Evolutionary conservation across 1,284 basidiomycete genomes (phyloP).

Genomic region (Puccinia brachypodii): DNA sequence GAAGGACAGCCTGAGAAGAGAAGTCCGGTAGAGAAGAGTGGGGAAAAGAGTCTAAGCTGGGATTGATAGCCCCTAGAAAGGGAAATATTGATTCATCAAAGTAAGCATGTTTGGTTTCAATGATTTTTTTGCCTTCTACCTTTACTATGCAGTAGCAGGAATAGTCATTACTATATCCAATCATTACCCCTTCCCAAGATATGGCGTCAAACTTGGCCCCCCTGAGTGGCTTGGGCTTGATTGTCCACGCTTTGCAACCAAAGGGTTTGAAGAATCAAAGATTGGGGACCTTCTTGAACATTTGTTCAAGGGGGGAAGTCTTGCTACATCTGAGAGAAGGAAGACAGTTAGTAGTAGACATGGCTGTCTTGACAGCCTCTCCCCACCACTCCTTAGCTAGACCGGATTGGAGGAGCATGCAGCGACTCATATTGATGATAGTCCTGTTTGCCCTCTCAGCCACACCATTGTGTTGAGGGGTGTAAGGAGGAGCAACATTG

Average conservation of each 20-base stretch:
- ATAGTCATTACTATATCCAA: background rate
- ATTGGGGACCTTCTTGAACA: background rate
- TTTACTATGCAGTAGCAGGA: background rate
- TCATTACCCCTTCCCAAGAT: background rate
- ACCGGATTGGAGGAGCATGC: background rate
- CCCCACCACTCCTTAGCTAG: background rate
- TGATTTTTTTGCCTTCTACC: background rate
- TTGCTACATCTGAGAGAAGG: background rate
- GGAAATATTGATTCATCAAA: background rate
- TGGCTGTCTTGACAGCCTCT: background rate
- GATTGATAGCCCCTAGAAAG: background rate
- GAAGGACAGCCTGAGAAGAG: too few species aligned
- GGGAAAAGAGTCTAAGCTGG: background rate
- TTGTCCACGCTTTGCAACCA: background rate
- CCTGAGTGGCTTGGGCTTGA: background rate
- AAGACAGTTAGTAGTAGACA: background rate
- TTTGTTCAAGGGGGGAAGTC: background rate
- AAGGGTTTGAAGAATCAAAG: background rate
- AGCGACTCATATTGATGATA: background rate
- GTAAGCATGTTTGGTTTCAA: background rate
- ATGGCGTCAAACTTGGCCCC: background rate
- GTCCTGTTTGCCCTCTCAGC: background rate
- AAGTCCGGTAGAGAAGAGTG: too few species aligned
- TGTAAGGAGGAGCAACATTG: background rate
- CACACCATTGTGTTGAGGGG: constrained; percentile 3